Conservation (phyloP, 257 asterid species). For the Striga asiatica region DNA sequence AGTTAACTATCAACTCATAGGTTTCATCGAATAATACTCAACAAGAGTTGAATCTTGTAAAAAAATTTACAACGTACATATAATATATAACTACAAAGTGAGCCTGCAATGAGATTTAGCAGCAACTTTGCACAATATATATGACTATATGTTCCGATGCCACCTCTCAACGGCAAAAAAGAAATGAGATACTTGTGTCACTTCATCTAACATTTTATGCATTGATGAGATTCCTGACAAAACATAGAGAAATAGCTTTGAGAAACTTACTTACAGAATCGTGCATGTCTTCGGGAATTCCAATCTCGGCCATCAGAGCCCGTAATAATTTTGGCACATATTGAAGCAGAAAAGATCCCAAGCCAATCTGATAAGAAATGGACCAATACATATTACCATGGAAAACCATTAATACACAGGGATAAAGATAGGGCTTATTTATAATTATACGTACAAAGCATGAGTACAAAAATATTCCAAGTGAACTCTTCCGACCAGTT, state of each 20-base stretch:
- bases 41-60: conserved; percentile 4
- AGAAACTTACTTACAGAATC: conserved; percentile 90
- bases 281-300: conserved; percentile 76
- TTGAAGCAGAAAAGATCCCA: conserved; percentile 64
- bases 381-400: conserved; percentile 5
- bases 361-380: conserved; percentile 50
- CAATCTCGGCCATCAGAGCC: conserved; percentile 47
- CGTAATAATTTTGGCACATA: conserved; percentile 43
- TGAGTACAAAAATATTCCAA: conserved; percentile 66
- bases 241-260: conserved; percentile 17
- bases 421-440: background rate
- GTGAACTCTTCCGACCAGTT: conserved; percentile 64
- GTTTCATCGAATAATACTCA: background rate
- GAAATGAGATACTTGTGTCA: background rate
- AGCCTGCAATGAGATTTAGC: background rate
- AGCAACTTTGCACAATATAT: background rate
- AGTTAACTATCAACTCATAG: background rate
- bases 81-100: background rate
- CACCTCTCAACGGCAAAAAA: conserved; percentile 5
- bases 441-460: conserved; percentile 50
- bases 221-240: background rate
- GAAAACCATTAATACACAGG: background rate
- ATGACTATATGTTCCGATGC: background rate
- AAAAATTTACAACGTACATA: background rate
- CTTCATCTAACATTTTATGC: conserved; percentile 2